Evolutionary conservation across 1,139 yeast species (phyloP).

Genomic region (Sugiyamaella sp.): DNA sequence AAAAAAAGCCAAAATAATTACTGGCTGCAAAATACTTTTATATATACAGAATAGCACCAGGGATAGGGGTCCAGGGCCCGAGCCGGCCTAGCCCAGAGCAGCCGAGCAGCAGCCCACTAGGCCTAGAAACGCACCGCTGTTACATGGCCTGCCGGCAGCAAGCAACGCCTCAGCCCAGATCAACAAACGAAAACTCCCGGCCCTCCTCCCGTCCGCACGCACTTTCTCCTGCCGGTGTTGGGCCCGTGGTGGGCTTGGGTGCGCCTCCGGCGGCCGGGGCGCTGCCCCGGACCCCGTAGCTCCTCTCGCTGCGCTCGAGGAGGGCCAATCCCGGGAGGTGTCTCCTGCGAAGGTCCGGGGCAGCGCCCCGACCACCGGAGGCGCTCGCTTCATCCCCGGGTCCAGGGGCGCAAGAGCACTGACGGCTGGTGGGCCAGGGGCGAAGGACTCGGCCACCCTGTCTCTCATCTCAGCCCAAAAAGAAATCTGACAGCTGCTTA

Average conservation of each 20-base stretch:
- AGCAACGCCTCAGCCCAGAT: neutral
- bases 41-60: neutral
- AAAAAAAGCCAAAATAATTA: neutral
- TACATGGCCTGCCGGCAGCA: neutral
- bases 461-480: too few relatives aligned
- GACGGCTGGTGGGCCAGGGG: too few relatives aligned
- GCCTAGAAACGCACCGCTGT: neutral
- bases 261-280: too few relatives aligned
- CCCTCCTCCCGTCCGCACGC: too few relatives aligned
- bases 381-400: too few relatives aligned
- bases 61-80: too few relatives aligned
- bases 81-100: too few relatives aligned
- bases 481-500: too few relatives aligned
- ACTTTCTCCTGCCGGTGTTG: too few relatives aligned
- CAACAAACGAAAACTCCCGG: constrained; percentile 1
- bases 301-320: neutral
- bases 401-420: too few relatives aligned
- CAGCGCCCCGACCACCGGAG: neutral
- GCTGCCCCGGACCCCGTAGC: neutral
- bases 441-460: too few relatives aligned
- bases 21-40: neutral
- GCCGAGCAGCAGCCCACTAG: neutral
- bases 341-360: neutral
- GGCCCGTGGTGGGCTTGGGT: too few relatives aligned
- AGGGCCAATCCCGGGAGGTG: neutral